Evolutionary conservation across 2,329 filamentous ascomycete species (phyloP), one percentile per base, ranked within the genome.

Genomic region (Neofusicoccum ribis): DNA sequence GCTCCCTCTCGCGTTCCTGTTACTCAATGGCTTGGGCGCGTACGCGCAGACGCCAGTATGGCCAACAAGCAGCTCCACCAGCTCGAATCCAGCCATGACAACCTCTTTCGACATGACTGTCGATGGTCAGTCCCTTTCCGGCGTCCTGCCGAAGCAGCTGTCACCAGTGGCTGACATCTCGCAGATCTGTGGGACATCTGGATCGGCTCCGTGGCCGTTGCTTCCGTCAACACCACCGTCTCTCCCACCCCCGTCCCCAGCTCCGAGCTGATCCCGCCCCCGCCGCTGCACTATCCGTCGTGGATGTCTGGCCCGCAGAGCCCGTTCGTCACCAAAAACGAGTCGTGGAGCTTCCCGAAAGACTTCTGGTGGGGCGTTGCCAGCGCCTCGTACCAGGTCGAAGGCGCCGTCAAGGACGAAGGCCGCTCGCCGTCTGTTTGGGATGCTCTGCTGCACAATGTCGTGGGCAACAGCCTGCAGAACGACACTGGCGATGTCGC

Each of bases 401-500:
- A 82, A 72, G 81, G 80, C 2, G 80, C 78, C 1, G 70, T 78
- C 9, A 77, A 70, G 3, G 70, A 77, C 1, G 79, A 81, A 68
- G 80, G 80, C 11, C 72, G 77, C 23, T 73, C 71, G 4, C 78
- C 78, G 2, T 76, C 74, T 4, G 70, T 80, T 2, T 73, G 78
- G 67, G 80, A 82, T 56, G 78, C 76, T 5, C 61, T 80, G 2
- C 68, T 73, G 50, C 69, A 76, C 80, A 23, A 70, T 66, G 59
- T 74, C 65, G 5, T 71, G 44, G 54, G 68, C 67, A 63, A 76
- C 68, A 65, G 71, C 9, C 68, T 72, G 12, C 71, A 70, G 46
- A 78, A 70, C 67, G 70, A 72, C 0, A 79, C 69, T 6, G 83
- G 82, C 2, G 84, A 86, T 68, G 73, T 87, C 20, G 79, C 80